phyloP scores from a whole-genome alignment of 768 basidiomycete genomes.

The Kwoniella bestiolae region DNA sequence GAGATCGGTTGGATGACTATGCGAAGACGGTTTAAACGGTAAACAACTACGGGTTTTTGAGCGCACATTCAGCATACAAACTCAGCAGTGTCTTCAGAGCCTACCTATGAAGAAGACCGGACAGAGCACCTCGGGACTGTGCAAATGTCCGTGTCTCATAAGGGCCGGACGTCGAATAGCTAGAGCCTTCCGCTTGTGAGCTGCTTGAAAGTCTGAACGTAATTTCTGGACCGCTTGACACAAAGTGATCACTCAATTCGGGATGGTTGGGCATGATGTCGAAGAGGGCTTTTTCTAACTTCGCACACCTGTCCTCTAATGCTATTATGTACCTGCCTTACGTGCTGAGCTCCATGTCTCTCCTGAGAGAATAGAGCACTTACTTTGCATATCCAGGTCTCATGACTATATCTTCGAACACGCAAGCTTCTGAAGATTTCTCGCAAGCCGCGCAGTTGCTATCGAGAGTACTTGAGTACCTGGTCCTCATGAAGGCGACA shows the following conservation, averaged over 20 bases:
- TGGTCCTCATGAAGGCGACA: no score
- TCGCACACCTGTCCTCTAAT: conserved; percentile 9
- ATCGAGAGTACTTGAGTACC: no score
- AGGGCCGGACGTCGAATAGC: no score
- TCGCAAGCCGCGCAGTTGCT: conserved; percentile 18
- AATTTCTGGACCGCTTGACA: not conserved
- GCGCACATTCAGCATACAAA: no score
- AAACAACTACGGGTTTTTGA: not conserved
- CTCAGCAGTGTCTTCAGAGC: no score
- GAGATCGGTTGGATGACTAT: not conserved
- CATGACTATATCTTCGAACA: conserved; percentile 16
- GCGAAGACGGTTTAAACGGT: not conserved
- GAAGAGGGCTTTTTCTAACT: conserved; percentile 3
- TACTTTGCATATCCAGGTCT: conserved; percentile 5
- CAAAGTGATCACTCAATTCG: conserved; percentile 23
- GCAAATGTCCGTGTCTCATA: no score
- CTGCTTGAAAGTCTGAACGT: not conserved
- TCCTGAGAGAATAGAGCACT: not conserved
- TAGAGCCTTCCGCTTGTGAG: not conserved
- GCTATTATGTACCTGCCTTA: conserved; percentile 14
- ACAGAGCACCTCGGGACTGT: no score
- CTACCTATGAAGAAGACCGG: conserved; percentile 2
- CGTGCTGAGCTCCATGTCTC: not conserved
- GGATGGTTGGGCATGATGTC: conserved; percentile 11
- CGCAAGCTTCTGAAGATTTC: conserved; percentile 12